Base-by-base conservation (phyloP, 2,329 filamentous ascomycete species). In the Didymella pomorum region DNA sequence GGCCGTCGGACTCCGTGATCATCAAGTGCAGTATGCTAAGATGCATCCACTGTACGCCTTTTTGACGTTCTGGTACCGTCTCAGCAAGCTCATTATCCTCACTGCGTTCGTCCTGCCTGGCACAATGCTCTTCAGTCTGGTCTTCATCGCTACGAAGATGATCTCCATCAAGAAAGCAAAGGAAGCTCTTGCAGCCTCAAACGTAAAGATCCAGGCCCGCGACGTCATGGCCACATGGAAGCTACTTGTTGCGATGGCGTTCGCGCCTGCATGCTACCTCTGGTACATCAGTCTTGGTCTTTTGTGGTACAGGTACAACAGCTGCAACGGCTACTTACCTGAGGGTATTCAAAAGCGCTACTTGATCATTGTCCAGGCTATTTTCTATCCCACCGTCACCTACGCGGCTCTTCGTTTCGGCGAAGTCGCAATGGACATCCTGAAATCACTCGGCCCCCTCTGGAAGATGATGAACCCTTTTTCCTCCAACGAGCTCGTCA, bases 391-490 rank as follows among this genome's bases (percentile, higher is more conserved):
- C 6, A 85, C 88, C 23, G 90, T 97, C 68, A 97, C 93, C 0
- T 97, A 96, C 76, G 93, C 93, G 4, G 92, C 95, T 7, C 87
- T 99, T 51, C 89, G 95, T 11, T 96, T 98, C 66, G 95, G 95
- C 45, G 95, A 99, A 79, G 89, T 96, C n/a, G 95, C 94, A 51
- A 97, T 99, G 93, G 95, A 99, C 73, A 97, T 99, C 55, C 82
- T 95, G 80, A 99, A 98, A 79, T 98, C 94, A 0, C 84, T 99
- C 16, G 87, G 92, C 10, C 95, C 95, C 6, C 85, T 99, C 10
- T 82, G 96, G 44, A 83, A 97, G 31, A 95, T 91, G 64, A 84
- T 98, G 70, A 90, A 90, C 69, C 95, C 95, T 1, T 87, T 88
- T 4, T 94, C 91, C 1, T 89, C 88, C 75, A 96, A 93, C 79